phyloP scores from a whole-genome alignment of 169 alveolate species.

The Cyclospora cayetanensis region DNA sequence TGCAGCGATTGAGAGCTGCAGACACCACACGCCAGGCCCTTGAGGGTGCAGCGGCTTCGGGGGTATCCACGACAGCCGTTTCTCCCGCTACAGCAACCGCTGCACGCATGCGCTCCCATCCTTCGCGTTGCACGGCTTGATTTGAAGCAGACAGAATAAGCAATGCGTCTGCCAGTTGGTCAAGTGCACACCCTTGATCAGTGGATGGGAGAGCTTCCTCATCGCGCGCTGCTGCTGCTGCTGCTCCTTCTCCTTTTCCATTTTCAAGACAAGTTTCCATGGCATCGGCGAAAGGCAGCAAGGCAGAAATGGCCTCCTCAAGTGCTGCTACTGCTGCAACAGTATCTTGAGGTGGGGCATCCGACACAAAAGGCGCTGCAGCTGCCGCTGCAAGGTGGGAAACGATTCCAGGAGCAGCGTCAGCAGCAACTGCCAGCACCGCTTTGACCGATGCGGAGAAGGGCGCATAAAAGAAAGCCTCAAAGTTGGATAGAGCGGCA shows the following conservation, averaged over 20 bases:
- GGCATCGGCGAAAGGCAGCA: constrained; percentile 51
- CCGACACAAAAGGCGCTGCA: constrained; percentile 34
- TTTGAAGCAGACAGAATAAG: background rate
- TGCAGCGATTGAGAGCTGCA: constrained; percentile 47
- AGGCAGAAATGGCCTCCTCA: constrained; percentile 48
- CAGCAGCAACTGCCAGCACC: constrained; percentile 46
- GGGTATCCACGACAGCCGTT: background rate
- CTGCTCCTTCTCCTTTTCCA: constrained; percentile 22
- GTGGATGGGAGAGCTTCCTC: background rate
- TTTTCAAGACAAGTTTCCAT: background rate
- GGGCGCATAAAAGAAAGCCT: constrained; percentile 8
- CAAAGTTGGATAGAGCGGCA: background rate
- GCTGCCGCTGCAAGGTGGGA: constrained; percentile 56
- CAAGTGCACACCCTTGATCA: background rate
- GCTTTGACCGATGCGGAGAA: constrained; percentile 30
- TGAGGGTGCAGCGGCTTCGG: constrained; percentile 15
- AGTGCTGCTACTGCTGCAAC: constrained; percentile 37
- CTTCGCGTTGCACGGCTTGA: background rate
- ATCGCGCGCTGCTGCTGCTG: background rate
- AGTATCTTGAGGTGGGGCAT: background rate
- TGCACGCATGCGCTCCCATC: background rate
- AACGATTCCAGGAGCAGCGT: constrained; percentile 37
- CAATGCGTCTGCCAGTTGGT: background rate
- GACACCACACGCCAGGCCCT: constrained; percentile 36
- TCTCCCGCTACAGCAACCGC: constrained; percentile 22